Evolutionary conservation across 2,329 filamentous ascomycete species (phyloP).

Genomic region (Eutypa lata): DNA sequence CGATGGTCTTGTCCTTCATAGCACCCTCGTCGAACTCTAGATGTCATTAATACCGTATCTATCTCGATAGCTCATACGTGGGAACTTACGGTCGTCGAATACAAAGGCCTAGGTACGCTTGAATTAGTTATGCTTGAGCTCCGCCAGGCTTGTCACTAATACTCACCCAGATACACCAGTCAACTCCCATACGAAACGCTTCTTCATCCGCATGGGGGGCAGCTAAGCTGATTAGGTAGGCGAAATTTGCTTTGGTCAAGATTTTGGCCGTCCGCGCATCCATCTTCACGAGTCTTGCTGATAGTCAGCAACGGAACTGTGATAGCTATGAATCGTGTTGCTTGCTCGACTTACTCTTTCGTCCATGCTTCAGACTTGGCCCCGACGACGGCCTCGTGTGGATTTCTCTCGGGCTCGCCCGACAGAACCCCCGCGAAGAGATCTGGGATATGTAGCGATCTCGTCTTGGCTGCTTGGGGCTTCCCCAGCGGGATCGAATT

Average conservation of each 20-base stretch:
- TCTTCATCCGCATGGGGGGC: background rate
- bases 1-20: constrained; percentile 2
- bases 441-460: background rate
- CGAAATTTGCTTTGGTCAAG: background rate
- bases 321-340: too few species aligned
- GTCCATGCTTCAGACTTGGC: constrained; percentile 1
- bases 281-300: background rate
- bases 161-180: constrained; percentile 2
- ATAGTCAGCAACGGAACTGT: background rate
- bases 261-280: background rate
- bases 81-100: constrained; percentile 1
- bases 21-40: background rate
- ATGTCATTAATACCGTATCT: too few species aligned
- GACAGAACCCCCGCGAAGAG: background rate
- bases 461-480: too few species aligned
- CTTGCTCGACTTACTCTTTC: background rate
- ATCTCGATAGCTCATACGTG: too few species aligned
- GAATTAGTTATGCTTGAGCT: background rate
- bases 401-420: background rate
- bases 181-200: background rate
- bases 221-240: background rate
- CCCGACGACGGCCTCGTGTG: background rate
- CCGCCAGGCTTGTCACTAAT: too few species aligned
- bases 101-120: background rate
- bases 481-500: too few species aligned